These are phyloP conservation scores for Gorgonomyces haynaldii DNA, from an alignment of 192 early-diverging fungal species.

Conservation along the genomic window DNA sequence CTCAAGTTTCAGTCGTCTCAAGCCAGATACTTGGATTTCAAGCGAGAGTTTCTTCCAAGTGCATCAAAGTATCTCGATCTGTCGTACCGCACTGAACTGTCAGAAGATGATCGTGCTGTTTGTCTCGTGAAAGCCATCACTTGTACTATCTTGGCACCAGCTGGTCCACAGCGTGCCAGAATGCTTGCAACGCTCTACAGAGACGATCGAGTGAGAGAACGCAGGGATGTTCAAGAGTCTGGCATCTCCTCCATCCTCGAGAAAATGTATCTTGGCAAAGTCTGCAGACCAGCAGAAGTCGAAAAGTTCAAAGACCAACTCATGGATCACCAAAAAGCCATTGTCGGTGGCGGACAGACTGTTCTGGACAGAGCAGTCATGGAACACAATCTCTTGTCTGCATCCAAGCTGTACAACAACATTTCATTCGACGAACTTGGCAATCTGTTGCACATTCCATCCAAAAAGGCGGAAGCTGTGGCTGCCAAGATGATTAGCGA, in stretches of 20 bases:
- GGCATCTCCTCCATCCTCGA: constrained; percentile 58
- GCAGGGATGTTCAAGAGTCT: constrained; percentile 33
- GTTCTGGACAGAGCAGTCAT: constrained; percentile 86
- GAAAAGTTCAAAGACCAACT: constrained; percentile 63
- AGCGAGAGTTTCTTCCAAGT: constrained; percentile 76
- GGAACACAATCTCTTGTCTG: constrained; percentile 84
- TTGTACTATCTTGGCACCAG: constrained; percentile 81
- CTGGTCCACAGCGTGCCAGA: constrained; percentile 79
- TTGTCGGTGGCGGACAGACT: constrained; percentile 51
- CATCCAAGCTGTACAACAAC: constrained; percentile 84
- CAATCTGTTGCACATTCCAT: constrained; percentile 56
- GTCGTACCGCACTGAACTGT: constrained; percentile 38
- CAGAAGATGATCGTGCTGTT: constrained; percentile 41
- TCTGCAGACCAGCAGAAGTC: constrained; percentile 67
- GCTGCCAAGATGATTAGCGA: constrained; percentile 87
- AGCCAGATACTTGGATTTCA: constrained; percentile 73
- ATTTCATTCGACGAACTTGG: constrained; percentile 83
- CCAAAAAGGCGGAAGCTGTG: constrained; percentile 73
- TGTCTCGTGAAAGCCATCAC: constrained; percentile 57
- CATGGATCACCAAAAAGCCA: constrained; percentile 66
- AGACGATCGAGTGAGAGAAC: constrained; percentile 77
- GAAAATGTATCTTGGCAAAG: constrained; percentile 89
- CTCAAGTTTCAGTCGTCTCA: constrained; percentile 71
- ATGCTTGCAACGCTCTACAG: constrained; percentile 81
- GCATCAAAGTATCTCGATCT: constrained; percentile 75